These are phyloP conservation scores for Cladophialophora immunda DNA, from an alignment of 2,329 filamentous ascomycete genomes.

Conservation along the genomic window DNA sequence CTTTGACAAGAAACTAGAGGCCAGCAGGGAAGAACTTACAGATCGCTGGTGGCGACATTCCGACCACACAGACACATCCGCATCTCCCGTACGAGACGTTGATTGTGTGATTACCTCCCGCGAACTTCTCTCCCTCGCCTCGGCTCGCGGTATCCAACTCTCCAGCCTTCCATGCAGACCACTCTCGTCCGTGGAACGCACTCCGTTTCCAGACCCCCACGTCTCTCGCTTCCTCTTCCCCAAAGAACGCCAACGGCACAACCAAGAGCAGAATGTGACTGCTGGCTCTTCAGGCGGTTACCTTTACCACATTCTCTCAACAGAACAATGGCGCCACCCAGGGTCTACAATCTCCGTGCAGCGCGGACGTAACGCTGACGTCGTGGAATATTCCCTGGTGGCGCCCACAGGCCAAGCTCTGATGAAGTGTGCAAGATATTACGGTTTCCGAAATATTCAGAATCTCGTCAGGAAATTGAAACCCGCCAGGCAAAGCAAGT, in stretches of 20 bases:
- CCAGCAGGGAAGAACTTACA: slow-evolving; percentile 90
- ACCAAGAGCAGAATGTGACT: slow-evolving; percentile 47
- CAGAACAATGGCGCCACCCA: slow-evolving; percentile 74
- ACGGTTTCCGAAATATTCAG: slow-evolving; percentile 98
- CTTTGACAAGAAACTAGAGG: slow-evolving; percentile 98
- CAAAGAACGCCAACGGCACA: slow-evolving; percentile 45
- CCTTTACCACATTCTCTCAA: slow-evolving; percentile 81
- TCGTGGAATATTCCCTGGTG: slow-evolving; percentile 81
- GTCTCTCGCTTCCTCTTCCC: slow-evolving; percentile 80
- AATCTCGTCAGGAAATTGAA: slow-evolving; percentile 94
- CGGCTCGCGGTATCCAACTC: slow-evolving; percentile 80
- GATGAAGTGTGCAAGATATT: slow-evolving; percentile 87
- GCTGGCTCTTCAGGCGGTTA: slow-evolving; percentile 90
- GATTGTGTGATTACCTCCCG: slow-evolving; percentile 98
- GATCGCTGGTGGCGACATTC: slow-evolving; percentile 72
- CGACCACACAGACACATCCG: slow-evolving; percentile 47
- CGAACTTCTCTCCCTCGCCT: slow-evolving; percentile 88
- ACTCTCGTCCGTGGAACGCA: slow-evolving; percentile 55
- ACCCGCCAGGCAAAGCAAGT: slow-evolving; percentile 77
- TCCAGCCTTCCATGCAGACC: slow-evolving; percentile 71
- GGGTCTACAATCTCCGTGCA: slow-evolving; percentile 75
- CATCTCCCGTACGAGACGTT: slow-evolving; percentile 76
- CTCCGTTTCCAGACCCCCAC: slow-evolving; percentile 75
- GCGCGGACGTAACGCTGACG: slow-evolving; percentile 87
- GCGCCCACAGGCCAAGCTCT: slow-evolving; percentile 65